phyloP scores from a whole-genome alignment of 2,329 filamentous ascomycete genomes.

The Eutypella sp. region DNA sequence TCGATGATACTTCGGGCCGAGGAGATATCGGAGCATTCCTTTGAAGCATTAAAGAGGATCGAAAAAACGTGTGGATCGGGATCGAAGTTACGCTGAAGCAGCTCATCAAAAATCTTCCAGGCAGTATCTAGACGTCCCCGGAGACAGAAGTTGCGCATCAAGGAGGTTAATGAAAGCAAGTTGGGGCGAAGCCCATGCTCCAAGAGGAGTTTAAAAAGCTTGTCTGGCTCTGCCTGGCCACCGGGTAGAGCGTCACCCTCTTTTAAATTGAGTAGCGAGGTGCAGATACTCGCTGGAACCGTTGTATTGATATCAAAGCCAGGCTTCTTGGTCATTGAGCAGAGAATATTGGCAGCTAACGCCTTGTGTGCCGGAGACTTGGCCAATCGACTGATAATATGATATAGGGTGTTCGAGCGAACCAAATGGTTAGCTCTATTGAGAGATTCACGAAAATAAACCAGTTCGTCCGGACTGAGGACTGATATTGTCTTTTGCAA shows the following conservation, averaged over 20 bases:
- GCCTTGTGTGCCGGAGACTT: constrained; percentile 32
- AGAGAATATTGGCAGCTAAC: constrained; percentile 39
- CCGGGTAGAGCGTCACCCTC: constrained; percentile 29
- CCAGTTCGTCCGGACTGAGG: constrained; percentile 7
- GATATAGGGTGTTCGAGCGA: constrained; percentile 37
- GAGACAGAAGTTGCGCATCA: constrained; percentile 67
- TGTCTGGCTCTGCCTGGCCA: constrained; percentile 43
- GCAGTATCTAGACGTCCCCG: constrained; percentile 59
- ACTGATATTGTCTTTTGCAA: constrained; percentile 12
- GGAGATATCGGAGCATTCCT: constrained; percentile 47
- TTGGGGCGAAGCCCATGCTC: constrained; percentile 60
- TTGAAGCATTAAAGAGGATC: constrained; percentile 67
- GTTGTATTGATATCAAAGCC: constrained; percentile 41
- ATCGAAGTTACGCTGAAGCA: constrained; percentile 53
- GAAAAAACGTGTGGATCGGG: constrained; percentile 65
- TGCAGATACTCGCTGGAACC: constrained; percentile 50
- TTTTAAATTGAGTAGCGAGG: constrained; percentile 47
- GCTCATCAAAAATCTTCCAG: constrained; percentile 59
- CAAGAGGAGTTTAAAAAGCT: constrained; percentile 52
- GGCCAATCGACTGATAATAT: constrained; percentile 44
- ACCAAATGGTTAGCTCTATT: constrained; percentile 17
- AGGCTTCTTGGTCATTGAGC: constrained; percentile 26
- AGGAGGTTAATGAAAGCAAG: constrained; percentile 56
- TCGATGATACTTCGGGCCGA: constrained; percentile 52
- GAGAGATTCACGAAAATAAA: constrained; percentile 15